A percentile compares a stretch with the other conserved stretches of the same genome.
phyloP scores from a whole-genome alignment of 139 green algal species.

The Chlorella sp. region DNA sequence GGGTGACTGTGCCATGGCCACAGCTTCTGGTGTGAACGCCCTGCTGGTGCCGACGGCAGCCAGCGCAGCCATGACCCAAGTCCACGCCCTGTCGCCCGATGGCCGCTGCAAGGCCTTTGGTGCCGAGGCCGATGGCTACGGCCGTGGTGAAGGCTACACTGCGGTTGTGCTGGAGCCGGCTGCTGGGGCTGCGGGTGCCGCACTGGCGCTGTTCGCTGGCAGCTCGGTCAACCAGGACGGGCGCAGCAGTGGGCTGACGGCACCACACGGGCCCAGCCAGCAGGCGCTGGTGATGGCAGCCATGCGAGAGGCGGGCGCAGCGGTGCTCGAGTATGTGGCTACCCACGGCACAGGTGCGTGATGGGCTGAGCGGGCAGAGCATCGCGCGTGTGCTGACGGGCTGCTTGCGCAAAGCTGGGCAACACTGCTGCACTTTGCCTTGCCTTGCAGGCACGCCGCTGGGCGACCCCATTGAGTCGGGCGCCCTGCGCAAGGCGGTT shows the following conservation, averaged over 20 bases:
- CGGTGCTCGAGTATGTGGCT: conserved; percentile 39
- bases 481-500: conserved; percentile 71
- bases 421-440: neutral
- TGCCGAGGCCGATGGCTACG: conserved; percentile 84
- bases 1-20: conserved; percentile 50
- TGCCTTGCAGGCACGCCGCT: conserved; percentile 70
- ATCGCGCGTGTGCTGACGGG: too few species aligned
- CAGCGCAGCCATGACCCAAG: conserved; percentile 74
- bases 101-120: conserved; percentile 88
- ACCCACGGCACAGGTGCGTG: conserved; percentile 55
- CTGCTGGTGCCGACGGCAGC: conserved; percentile 73
- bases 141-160: conserved; percentile 80
- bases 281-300: conserved; percentile 65
- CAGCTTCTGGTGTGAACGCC: conserved; percentile 70
- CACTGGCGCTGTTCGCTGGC: conserved; percentile 59
- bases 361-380: too few species aligned
- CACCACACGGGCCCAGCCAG: conserved; percentile 82
- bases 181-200: neutral
- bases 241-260: conserved; percentile 83
- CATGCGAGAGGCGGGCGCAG: conserved; percentile 34
- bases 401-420: too few species aligned
- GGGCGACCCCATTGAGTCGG: conserved; percentile 85
- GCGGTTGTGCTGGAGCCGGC: conserved; percentile 59
- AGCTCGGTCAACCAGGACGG: conserved; percentile 92
- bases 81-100: conserved; percentile 62